A percentile compares a stretch with the other conserved stretches of the same genome.
These are phyloP conservation scores for Cylindricascospora bacillispora DNA, from an alignment of 1,139 yeast genomes.

Conservation along the genomic window DNA sequence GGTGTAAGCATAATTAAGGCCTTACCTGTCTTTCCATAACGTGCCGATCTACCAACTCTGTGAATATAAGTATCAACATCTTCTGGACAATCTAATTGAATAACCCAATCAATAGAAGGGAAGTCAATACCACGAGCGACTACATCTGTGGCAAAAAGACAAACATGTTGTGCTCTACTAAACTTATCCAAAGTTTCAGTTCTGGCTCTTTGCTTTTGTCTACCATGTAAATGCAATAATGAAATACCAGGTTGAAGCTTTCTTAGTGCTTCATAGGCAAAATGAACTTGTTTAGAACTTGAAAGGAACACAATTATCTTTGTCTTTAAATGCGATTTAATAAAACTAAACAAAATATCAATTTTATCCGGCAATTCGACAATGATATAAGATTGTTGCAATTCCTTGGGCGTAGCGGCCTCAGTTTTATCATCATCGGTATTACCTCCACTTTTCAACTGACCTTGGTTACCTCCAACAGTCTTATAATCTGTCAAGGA, in stretches of 20 bases:
- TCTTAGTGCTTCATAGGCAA: slow-evolving; percentile 80
- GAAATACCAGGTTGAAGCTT: slow-evolving; percentile 95
- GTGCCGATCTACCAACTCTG: slow-evolving; percentile 91
- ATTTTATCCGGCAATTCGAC: slow-evolving; percentile 69
- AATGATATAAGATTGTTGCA: slow-evolving; percentile 71
- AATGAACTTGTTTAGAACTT: slow-evolving; percentile 91
- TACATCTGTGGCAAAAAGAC: slow-evolving; percentile 90
- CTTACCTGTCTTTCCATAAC: slow-evolving; percentile 84
- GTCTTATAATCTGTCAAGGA: slow-evolving; percentile 71
- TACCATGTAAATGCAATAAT: slow-evolving; percentile 80
- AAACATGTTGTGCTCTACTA: slow-evolving; percentile 73
- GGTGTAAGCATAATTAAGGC: slow-evolving; percentile 77
- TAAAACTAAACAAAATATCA: slow-evolving; percentile 77
- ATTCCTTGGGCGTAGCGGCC: slow-evolving; percentile 66
- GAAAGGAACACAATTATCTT: slow-evolving; percentile 84
- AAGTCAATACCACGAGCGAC: slow-evolving; percentile 97
- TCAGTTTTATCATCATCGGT: slow-evolving; percentile 21
- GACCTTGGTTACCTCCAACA: slow-evolving; percentile 33
- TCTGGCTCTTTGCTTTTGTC: slow-evolving; percentile 89
- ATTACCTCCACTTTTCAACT: slow-evolving; percentile 30
- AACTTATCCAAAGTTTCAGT: slow-evolving; percentile 81
- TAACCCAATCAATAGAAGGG: slow-evolving; percentile 96
- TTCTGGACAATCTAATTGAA: slow-evolving; percentile 94
- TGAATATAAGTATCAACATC: slow-evolving; percentile 92
- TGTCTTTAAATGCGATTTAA: slow-evolving; percentile 73